phyloP scores from a whole-genome alignment of 2,329 filamentous ascomycete species.

The Seiridium cupressi region DNA sequence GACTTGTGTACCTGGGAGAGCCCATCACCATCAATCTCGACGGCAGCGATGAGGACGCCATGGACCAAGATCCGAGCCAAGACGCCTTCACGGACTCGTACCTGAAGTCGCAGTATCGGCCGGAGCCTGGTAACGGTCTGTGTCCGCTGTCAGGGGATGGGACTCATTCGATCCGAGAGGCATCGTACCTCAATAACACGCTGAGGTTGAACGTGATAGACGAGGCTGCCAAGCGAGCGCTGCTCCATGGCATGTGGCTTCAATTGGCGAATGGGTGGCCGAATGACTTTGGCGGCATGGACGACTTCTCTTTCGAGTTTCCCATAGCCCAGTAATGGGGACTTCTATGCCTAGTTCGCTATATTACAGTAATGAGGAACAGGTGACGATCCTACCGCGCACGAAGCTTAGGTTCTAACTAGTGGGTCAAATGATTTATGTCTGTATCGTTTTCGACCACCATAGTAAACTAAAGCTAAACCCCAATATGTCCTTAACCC shows the following conservation, averaged over 20 bases:
- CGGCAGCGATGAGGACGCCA: not conserved
- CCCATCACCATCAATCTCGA: conserved; percentile 4
- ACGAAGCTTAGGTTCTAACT: too few relatives aligned
- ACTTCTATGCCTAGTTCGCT: too few relatives aligned
- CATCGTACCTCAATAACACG: conserved; percentile 4
- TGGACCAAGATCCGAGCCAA: not conserved
- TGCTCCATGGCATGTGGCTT: conserved; percentile 7
- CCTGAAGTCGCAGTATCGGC: not conserved
- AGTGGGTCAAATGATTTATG: too few relatives aligned
- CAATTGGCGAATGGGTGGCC: conserved; percentile 8
- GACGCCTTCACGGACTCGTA: not conserved
- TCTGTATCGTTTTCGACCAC: too few relatives aligned
- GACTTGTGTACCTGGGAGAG: conserved; percentile 5
- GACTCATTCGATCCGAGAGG: not conserved
- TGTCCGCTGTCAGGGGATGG: conserved; percentile 1
- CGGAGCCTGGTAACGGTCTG: conserved; percentile 3
- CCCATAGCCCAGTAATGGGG: not conserved
- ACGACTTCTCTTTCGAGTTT: conserved; percentile 2
- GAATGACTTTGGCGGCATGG: conserved; percentile 7
- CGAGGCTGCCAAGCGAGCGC: conserved; percentile 1
- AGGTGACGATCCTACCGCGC: too few relatives aligned
- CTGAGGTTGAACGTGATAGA: conserved; percentile 8
- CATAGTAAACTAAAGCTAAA: too few relatives aligned
- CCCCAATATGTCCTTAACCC: too few relatives aligned
- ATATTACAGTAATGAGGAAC: too few relatives aligned